Evolutionary conservation across 768 basidiomycete genomes (phyloP).

Genomic region (Obba rivulosa): DNA sequence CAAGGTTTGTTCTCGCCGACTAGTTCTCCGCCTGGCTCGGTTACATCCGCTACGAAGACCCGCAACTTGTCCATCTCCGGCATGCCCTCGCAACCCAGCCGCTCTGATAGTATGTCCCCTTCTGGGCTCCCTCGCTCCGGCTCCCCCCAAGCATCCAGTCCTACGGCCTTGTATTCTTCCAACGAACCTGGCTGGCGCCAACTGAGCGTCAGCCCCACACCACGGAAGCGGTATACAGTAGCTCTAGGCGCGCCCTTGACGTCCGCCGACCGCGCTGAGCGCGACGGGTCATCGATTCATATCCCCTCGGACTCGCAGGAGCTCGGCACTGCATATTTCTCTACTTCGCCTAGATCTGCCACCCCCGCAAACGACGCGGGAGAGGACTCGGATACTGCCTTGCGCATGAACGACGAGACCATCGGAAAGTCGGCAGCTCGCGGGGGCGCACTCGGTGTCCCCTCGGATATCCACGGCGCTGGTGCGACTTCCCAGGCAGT

Average conservation of each 20-base stretch:
- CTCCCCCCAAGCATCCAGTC: slow-evolving; percentile 15
- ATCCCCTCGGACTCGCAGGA: slow-evolving; percentile 22
- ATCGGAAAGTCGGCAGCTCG: slow-evolving; percentile 47
- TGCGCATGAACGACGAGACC: slow-evolving; percentile 45
- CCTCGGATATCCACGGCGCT: slow-evolving; percentile 19
- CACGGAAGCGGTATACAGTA: slow-evolving; percentile 79
- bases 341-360: slow-evolving; percentile 28
- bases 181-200: slow-evolving; percentile 35
- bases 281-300: slow-evolving; percentile 15
- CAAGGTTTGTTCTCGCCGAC: slow-evolving; percentile 46
- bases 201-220: slow-evolving; percentile 59
- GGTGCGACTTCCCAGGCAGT: slow-evolving; percentile 12
- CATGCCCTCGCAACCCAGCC: slow-evolving; percentile 27
- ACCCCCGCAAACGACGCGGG: slow-evolving; percentile 19
- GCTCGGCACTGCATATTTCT: slow-evolving; percentile 40
- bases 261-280: slow-evolving; percentile 20
- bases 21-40: slow-evolving; percentile 39
- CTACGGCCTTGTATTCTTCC: slow-evolving; percentile 36
- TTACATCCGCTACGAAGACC: slow-evolving; percentile 22
- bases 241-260: slow-evolving; percentile 74
- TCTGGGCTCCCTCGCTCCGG: slow-evolving; percentile 18
- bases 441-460: slow-evolving; percentile 21
- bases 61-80: slow-evolving; percentile 48
- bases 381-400: slow-evolving; percentile 34
- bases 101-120: slow-evolving; percentile 9